A percentile compares a stretch with the other conserved stretches of the same genome.
Conservation (phyloP, 1,139 yeast genomes). For the Debaryomycetaceae sp. region DNA sequence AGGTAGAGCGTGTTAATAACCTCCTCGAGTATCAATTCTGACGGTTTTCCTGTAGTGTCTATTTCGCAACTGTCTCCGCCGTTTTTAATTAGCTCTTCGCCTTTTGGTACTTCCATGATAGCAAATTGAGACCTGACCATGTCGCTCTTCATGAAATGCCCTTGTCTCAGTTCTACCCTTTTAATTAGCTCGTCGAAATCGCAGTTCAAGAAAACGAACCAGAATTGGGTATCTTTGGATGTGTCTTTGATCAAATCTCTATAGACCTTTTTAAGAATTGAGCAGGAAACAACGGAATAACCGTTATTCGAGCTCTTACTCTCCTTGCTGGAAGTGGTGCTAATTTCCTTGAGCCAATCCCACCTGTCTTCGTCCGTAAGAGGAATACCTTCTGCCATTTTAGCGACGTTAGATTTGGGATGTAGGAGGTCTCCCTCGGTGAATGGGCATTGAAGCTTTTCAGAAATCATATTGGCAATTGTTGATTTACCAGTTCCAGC, state of each 20-base stretch:
- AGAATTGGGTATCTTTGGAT: conserved; percentile 31
- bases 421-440: conserved; percentile 87
- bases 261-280: conserved; percentile 73
- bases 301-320: conserved; percentile 28
- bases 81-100: conserved; percentile 31
- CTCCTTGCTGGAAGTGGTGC: conserved; percentile 35
- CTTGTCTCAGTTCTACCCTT: conserved; percentile 60
- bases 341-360: conserved; percentile 72
- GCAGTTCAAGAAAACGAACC: conserved; percentile 67
- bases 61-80: conserved; percentile 38
- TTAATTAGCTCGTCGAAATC: conserved; percentile 55
- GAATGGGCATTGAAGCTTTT: conserved; percentile 47
- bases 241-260: conserved; percentile 52
- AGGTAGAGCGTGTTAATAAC: conserved; percentile 2
- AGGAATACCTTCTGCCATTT: conserved; percentile 81
- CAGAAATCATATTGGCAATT: conserved; percentile 55
- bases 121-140: conserved; percentile 80
- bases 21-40: conserved; percentile 26
- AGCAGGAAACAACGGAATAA: conserved; percentile 68
- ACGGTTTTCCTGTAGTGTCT: conserved; percentile 41
- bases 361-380: conserved; percentile 85
- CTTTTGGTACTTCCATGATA: conserved; percentile 67
- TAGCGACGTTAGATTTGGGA: conserved; percentile 67
- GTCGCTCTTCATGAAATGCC: conserved; percentile 82
- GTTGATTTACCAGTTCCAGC: conserved; percentile 94